Base-by-base conservation (phyloP, 176 grass and related monocot species). In the Cenchrus fungigraminus region DNA sequence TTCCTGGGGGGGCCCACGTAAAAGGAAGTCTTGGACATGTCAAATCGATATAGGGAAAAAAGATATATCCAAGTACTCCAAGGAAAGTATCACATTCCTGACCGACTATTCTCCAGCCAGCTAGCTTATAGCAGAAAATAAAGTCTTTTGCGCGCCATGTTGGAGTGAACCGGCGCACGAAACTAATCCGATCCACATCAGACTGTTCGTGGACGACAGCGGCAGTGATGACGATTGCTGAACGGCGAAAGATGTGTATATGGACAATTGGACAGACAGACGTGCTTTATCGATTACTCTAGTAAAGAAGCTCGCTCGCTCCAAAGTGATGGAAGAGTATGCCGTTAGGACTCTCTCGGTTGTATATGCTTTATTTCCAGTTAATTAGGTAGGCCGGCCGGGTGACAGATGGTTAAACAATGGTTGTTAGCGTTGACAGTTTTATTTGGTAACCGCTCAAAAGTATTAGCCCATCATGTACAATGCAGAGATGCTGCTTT, bases 81-180 rank as follows among this genome's bases (percentile, higher is more conserved):
- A 67, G 71, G 45, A 37, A 80, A 54, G 56, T 45, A 78, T 78
- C 76, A 9, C 76, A 78, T 78, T 60, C 51, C 45, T 37, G 64
- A 43, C 65, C 7, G 8, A 68, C 9, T 71, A 68, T 17, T 71
- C 68, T 71, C 46, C 68, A 47, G 68, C 68, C 47, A 11, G 15
- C 9, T 17, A 20, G 7, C 19, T 59, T 9, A 50, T 9, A 50
- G 9, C 8, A 50, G 17, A 2, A n/a, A 15, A 4, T 6, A 20
- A 45, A 12, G 40, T 31, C 11, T 31, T 65, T 65, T 65, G 63
- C 28, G 63, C 63, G 42, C 68, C 68, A 45, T 46, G 43, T 13
- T 51, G 71, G 42, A 76, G 73, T 76, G 29, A 76, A 76, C 31
- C 73, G 8, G 29, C 73, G 52, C 52, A 76, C 73, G 73, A 76